Base-by-base conservation (phyloP, 441 rosid species). In the Dalechampia spathulata region DNA sequence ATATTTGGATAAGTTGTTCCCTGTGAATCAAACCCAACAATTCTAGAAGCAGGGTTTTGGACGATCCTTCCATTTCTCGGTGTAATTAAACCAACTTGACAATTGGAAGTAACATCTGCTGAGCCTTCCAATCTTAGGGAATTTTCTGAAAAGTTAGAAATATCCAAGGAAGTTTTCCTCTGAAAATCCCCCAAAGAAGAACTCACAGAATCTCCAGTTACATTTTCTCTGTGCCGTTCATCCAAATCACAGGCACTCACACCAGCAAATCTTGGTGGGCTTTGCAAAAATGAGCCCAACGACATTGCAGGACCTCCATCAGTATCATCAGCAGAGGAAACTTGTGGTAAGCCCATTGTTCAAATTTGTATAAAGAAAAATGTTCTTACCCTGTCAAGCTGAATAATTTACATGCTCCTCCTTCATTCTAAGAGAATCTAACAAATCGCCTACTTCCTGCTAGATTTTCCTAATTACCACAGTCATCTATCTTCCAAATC, bases 321-420 rank as follows among this genome's bases (percentile, higher is more conserved):
- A 17, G 64, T 67, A 62, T 52, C 57, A 49, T 77, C 83, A 61
- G 58, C 38, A 25, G 94, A 75, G 75, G 85, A 73, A 69, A 79
- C 75, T 63, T 80, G 96, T 0, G 94, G 98, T 74, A 92, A 65
- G 55, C 98, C 95, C 96, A 88, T 92, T 28, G 54, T 75, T 40
- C 60, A 59, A 65, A 48, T 52, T 72, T 47, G 68, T 49, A 46
- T 51, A 23, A 55, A 48, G 38, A 21, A 42, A 21, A 20, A 44
- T 42, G 17, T 30, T 55, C 44, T 30, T 63, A 56, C 11, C 56
- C 3, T 28, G 44, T 25, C 30, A 23, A 50, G 68, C 62, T 58
- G 22, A 59, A 61, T 53, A 67, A 62, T 26, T 47, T 58, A 53
- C 60, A 59, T 49, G 39, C 28, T 49, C 63, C 52, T 45, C 38